These are phyloP conservation scores for Saccharomyces hybrid DNA, from an alignment of 1,139 yeast species.

Conservation along the genomic window DNA sequence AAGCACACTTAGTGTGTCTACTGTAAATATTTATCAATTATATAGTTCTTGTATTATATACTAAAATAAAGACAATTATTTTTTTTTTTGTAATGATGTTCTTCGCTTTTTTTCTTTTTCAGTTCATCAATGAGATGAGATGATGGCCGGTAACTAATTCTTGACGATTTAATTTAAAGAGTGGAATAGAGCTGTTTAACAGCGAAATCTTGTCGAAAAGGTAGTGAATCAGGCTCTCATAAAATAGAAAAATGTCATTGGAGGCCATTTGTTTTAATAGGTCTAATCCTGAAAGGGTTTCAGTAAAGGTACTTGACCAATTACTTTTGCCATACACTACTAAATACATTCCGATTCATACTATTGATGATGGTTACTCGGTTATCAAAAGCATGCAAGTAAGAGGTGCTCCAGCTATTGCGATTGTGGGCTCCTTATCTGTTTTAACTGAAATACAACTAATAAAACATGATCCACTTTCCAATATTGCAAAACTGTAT, in stretches of 20 bases:
- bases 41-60: neutral
- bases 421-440: constrained; percentile 84
- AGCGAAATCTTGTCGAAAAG: neutral
- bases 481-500: constrained; percentile 29
- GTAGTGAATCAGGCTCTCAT: too few species aligned
- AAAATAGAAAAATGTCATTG: constrained; percentile 30
- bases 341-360: constrained; percentile 50
- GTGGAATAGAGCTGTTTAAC: neutral
- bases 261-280: constrained; percentile 67
- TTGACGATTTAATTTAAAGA: too few species aligned
- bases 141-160: neutral
- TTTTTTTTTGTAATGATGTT: neutral
- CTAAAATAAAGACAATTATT: neutral
- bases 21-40: neutral
- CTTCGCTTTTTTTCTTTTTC: neutral
- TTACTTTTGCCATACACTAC: constrained; percentile 73
- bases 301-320: constrained; percentile 69
- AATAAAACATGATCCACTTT: constrained; percentile 19
- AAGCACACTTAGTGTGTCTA: neutral
- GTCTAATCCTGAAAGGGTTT: constrained; percentile 26
- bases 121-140: neutral
- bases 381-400: constrained; percentile 90
- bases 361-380: constrained; percentile 64
- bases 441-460: constrained; percentile 57
- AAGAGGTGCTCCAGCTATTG: constrained; percentile 97